Conservation (phyloP, 176 grass and related monocot species). For the Oryza officinalis region DNA sequence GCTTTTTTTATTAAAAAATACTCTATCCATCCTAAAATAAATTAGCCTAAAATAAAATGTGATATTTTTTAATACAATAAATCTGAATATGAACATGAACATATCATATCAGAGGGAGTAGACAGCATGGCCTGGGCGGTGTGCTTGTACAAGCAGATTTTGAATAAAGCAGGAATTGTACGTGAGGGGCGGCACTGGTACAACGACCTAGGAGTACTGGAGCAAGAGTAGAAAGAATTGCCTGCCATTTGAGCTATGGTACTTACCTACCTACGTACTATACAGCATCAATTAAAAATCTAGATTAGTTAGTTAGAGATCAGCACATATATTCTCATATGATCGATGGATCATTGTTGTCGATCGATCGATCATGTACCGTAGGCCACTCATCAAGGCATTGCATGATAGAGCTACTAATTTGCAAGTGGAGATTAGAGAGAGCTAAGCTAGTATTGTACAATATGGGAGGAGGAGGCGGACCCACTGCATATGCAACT, state of each 20-base stretch:
- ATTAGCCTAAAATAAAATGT: too few relatives aligned
- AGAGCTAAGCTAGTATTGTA: not conserved
- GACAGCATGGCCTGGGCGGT: too few relatives aligned
- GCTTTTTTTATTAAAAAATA: too few relatives aligned
- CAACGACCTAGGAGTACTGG: not conserved
- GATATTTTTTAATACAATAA: too few relatives aligned
- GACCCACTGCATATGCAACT: not conserved
- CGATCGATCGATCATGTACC: too few relatives aligned
- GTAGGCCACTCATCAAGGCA: too few relatives aligned
- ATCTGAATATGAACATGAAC: too few relatives aligned
- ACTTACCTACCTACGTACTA: not conserved
- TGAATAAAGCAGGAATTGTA: too few relatives aligned
- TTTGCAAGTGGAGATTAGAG: not conserved
- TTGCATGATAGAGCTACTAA: not conserved
- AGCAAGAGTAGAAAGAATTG: not conserved
- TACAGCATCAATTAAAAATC: not conserved
- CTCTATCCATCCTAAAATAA: too few relatives aligned
- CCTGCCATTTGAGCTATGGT: not conserved
- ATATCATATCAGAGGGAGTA: too few relatives aligned
- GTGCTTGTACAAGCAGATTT: too few relatives aligned
- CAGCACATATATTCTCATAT: not conserved
- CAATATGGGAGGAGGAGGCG: not conserved
- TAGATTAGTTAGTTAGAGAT: constrained; percentile 23
- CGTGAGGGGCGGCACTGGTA: not conserved
- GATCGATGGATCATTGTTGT: too few relatives aligned